These are phyloP conservation scores for Aspergillus haitiensis DNA, from an alignment of 495 filamentous ascomycete species.

Conservation along the genomic window DNA sequence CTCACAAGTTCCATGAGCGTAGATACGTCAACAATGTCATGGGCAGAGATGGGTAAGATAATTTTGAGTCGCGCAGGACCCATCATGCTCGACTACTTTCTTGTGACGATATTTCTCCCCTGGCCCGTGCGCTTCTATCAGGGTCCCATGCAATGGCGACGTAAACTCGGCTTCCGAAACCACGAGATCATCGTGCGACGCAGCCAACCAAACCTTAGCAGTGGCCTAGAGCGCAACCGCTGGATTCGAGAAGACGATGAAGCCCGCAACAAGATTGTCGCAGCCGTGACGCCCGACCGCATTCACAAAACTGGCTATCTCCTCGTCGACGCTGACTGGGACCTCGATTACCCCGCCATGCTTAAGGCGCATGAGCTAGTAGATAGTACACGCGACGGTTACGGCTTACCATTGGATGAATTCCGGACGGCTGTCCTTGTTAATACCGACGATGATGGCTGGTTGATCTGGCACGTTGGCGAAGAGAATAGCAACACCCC, in stretches of 20 bases:
- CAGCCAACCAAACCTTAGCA: constrained; percentile 49
- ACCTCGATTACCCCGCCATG: constrained; percentile 78
- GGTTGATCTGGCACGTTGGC: constrained; percentile 58
- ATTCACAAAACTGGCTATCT: constrained; percentile 75
- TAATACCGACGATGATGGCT: constrained; percentile 61
- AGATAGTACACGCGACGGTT: constrained; percentile 46
- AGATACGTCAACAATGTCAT: constrained; percentile 51
- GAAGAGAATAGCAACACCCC: constrained; percentile 48
- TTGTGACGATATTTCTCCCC: constrained; percentile 64
- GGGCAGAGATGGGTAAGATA: constrained; percentile 48
- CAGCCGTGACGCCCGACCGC: constrained; percentile 62
- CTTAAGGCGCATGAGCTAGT: constrained; percentile 63
- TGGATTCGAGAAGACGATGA: constrained; percentile 51
- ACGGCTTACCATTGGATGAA: constrained; percentile 47
- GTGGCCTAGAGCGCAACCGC: constrained; percentile 39
- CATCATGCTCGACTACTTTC: constrained; percentile 69
- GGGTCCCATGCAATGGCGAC: constrained; percentile 67
- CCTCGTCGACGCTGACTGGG: constrained; percentile 76
- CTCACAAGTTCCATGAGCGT: constrained; percentile 58
- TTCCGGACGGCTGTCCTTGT: constrained; percentile 68
- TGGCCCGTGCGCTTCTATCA: constrained; percentile 76
- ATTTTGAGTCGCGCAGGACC: constrained; percentile 55
- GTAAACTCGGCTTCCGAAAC: constrained; percentile 64
- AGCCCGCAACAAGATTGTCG: constrained; percentile 52
- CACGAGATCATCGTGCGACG: constrained; percentile 74